Conservation (phyloP, 2,329 filamentous ascomycete genomes). For the Microascus cirrosus region DNA sequence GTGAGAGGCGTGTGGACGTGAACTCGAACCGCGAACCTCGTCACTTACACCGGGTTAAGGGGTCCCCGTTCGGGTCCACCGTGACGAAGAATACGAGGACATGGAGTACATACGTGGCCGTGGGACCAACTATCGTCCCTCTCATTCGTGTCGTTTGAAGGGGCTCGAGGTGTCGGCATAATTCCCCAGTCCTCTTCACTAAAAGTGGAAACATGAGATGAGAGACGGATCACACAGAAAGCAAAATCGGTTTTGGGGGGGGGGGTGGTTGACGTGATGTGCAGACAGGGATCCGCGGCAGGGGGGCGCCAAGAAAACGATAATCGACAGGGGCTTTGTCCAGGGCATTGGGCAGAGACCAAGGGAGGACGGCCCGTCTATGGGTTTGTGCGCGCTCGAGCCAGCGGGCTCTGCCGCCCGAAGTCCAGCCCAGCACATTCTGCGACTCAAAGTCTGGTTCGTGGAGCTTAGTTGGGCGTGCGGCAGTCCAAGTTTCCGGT, state of each 20-base stretch:
- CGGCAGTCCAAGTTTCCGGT: too few species aligned
- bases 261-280: neutral
- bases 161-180: neutral
- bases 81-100: neutral
- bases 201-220: neutral
- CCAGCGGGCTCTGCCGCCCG: neutral
- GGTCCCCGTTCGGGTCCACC: neutral
- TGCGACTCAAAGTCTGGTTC: too few species aligned
- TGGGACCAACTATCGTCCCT: neutral
- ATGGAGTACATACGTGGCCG: neutral
- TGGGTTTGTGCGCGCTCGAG: neutral
- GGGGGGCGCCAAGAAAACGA: neutral
- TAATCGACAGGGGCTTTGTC: neutral
- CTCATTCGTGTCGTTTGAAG: neutral
- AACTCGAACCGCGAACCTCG: neutral
- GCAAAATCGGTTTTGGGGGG: too few species aligned
- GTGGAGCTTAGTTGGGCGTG: too few species aligned
- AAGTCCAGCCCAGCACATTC: too few species aligned
- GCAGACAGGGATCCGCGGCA: neutral
- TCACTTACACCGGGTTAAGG: neutral
- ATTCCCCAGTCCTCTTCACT: neutral
- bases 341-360: neutral
- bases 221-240: neutral
- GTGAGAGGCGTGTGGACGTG: neutral
- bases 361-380: neutral